Base-by-base conservation (phyloP, 768 basidiomycete genomes). In the Psilocybe azurescens region DNA sequence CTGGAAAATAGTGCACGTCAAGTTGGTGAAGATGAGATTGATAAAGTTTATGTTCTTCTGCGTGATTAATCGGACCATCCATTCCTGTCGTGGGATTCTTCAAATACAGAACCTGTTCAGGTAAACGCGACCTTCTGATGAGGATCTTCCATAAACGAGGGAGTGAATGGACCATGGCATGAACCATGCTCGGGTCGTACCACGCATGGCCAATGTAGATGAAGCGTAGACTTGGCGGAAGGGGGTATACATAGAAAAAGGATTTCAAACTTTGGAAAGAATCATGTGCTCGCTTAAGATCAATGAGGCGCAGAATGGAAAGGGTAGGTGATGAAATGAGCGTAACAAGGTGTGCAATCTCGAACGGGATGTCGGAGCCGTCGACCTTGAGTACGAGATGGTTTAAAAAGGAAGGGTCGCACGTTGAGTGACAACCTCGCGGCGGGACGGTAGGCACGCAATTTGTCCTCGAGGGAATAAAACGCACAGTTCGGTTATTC, bases 291-390 rank as follows among this genome's bases (percentile, higher is more conserved):
- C 73, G 76, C 18, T 71, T 67, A n/a, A 74, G 57, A 67, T 88
- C 84, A 62, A 81, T 65, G 47, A 90, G 76, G 48, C 73, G 74
- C 48, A 91, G 74, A 29, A 75, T 78, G 59, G 70, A 75, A 33
- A 89, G 79, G 33, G 73, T 72, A 24, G 86, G 88, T 6, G 81
- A 74, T n/a, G 74, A 78, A 18, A 89, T 65, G 61, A 82, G 81
- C 46, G 82, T 80, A 58, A 86, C 73, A 63, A 89, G 75, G 53
- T 78, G 77, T 18, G 80, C 71, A 30, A 90, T 77, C 67, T 90
- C 89, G 53, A 81, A 81, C 41, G 88, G 87, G 48, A 90, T 85
- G 68, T 89, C 85, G 30, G 73, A 74, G 28, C 81, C 79, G 66
- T 84, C 81, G 56, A 87, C 80, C 38, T 76, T 69, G 20, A 91